These are phyloP conservation scores for Starmerella roubikii DNA, from an alignment of 805 yeast species.

Conservation along the genomic window DNA sequence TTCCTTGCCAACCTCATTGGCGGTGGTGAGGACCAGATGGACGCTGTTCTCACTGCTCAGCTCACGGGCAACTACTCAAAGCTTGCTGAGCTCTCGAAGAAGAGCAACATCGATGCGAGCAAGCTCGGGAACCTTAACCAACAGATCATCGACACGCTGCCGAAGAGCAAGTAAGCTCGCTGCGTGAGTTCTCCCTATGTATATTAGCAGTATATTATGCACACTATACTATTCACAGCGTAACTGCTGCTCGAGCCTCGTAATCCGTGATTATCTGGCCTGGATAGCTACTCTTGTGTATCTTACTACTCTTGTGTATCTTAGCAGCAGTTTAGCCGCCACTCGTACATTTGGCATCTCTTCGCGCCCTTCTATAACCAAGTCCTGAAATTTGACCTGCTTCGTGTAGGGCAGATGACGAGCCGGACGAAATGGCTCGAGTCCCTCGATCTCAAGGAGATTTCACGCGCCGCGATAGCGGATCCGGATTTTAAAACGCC, in stretches of 20 bases:
- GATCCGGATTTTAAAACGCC: conserved; percentile 33
- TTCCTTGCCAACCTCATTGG: conserved; percentile 19
- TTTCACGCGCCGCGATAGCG: conserved; percentile 25
- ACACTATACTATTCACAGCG: too few species aligned
- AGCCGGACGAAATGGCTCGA: conserved; percentile 1
- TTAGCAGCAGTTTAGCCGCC: too few species aligned
- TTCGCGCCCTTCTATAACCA: too few species aligned
- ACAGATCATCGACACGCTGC: conserved; percentile 11
- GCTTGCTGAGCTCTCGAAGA: conserved; percentile 11
- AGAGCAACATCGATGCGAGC: conserved; percentile 15
- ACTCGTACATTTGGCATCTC: too few species aligned
- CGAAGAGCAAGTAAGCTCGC: conserved; percentile 5
- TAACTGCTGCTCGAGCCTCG: too few species aligned
- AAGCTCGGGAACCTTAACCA: conserved; percentile 14
- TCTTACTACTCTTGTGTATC: too few species aligned
- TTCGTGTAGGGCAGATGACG: not conserved
- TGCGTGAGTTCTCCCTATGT: too few species aligned
- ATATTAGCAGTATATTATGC: too few species aligned
- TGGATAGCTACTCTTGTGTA: too few species aligned
- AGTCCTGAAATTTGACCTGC: too few species aligned
- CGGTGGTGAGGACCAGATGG: conserved; percentile 14
- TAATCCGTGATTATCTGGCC: too few species aligned
- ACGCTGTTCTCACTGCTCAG: conserved; percentile 11
- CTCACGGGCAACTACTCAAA: conserved; percentile 18
- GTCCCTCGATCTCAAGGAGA: conserved; percentile 17